Evolutionary conservation across 2,329 filamentous ascomycete genomes (phyloP).

Genomic region (Pseudocercospora eumusae): DNA sequence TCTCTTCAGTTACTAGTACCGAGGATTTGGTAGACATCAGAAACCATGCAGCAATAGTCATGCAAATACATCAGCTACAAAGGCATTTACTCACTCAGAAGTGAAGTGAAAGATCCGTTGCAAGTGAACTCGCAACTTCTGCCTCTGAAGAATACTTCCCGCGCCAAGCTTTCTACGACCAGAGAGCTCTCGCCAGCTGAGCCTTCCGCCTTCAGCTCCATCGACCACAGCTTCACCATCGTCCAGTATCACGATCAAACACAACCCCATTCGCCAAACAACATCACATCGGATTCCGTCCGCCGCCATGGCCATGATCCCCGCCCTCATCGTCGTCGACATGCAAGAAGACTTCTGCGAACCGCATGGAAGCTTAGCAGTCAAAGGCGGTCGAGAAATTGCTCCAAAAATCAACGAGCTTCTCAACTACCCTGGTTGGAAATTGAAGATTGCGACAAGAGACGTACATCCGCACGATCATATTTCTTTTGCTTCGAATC

Average conservation of each 20-base stretch:
- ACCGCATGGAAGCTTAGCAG: slow-evolving; percentile 80
- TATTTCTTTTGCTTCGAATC: slow-evolving; percentile 85
- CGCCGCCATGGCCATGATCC: not conserved
- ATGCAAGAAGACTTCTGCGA: slow-evolving; percentile 90
- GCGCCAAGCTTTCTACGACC: no score
- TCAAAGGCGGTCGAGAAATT: slow-evolving; percentile 71
- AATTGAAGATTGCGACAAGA: slow-evolving; percentile 77
- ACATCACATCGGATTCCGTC: not conserved
- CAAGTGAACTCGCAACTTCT: not conserved
- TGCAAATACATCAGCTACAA: not conserved
- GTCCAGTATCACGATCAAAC: no score
- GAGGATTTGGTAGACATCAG: not conserved
- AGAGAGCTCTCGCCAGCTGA: no score
- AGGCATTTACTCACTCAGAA: no score
- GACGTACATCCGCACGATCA: slow-evolving; percentile 86
- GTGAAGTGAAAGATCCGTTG: no score
- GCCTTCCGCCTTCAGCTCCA: no score
- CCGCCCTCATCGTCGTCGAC: slow-evolving; percentile 27
- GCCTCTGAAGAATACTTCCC: not conserved
- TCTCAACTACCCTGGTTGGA: slow-evolving; percentile 66
- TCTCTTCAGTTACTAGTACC: no score
- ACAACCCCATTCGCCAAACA: not conserved
- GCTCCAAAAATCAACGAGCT: slow-evolving; percentile 72
- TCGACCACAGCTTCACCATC: no score
- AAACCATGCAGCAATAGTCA: not conserved